Base-by-base conservation (phyloP, 2,329 filamentous ascomycete species). In the Microcera coccophila region DNA sequence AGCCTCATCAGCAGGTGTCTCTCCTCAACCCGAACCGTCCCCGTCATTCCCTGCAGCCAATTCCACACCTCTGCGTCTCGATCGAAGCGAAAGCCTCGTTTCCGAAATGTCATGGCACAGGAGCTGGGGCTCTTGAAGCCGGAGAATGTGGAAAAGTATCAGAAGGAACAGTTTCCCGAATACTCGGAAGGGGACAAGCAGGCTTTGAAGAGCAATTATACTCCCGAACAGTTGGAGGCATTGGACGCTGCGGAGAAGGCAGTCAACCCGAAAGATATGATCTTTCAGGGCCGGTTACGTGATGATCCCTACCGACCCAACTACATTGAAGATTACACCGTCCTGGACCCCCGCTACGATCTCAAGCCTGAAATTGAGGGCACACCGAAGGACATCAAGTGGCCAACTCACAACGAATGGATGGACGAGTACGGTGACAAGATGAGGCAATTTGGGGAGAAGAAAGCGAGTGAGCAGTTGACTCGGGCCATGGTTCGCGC, bases 261-360 rank as follows among this genome's bases (percentile, higher is more conserved):
- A 53, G 82, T 96, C 62, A 76, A 85, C 60, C 71, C 84, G 9
- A 73, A 81, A 52, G 88, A 97, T 65, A 63, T 96, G 61, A 74
- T 84, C 32, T 73, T 80, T 24, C 85, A 93, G 68, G 87, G 84
- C 52, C 75, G 80, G 33, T 66, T 87, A 55, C 82, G 89, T 48
- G 75, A 72, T 41, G 90, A 95, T 62, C 76, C 82, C 8, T 86
- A 87, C 73, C 73, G 74, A 40, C 71, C 90, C 38, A 73, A 79
- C 48, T 93, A 95, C 65, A 69, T 91, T 42, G 90, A 96, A 63
- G 88, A 95, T 65, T 85, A 95, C 59, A 80, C 85, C 46, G 77
- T 78, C 44, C 76, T 91, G 50, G 80, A 88, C 59, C 87, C 89
- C 40, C 74, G 87, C 38, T 78, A 93, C 47, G 91, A 97, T 70